Evolutionary conservation across 306 rosid species (phyloP), one percentile per base, ranked within the genome.

Genomic region (Ormosia semicastrata): DNA sequence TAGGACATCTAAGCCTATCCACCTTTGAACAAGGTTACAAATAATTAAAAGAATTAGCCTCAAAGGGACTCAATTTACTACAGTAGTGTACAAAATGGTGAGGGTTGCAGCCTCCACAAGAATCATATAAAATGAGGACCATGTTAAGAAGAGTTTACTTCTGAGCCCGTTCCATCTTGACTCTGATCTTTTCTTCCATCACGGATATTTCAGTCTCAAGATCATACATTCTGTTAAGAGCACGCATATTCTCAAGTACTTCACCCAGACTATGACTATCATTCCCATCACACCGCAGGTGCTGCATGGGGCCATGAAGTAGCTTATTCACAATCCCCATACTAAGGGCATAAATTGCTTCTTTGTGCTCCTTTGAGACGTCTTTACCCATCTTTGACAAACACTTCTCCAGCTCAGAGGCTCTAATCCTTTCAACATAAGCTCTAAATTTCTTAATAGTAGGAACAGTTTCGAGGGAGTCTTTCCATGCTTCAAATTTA

Each of bases 301-400:
- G 94, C 80, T 92, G 89, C 90, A 95, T 93, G 56, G 98, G 99
- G 79, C 99, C 98, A 18, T 88, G 95, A 84, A 95, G 99, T 37
- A 93, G 83, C 69, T 88, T 91, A 36, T 89, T 93, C 85, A 89
- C 93, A 71, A 95, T 89, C 54, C 90, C 89, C 91, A 78, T 72
- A 84, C 99, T 93, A 71, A 95, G 98, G 77, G 94, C 87, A 56
- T 93, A 79, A 62, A 95, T 66, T 53, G 96, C 98, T 63, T 70
- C 84, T 83, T 89, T 90, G 8, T 86, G 87, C 81, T 95, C 91
- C 86, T 88, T 88, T 10, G 99, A 67, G 62, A 93, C 81, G 53
- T 86, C 89, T 11, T 75, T 87, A 7, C 96, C 93, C 89, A 95
- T 84, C 86, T 88, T 93, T 9, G 94, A 90, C 87, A 95, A 76